These are phyloP conservation scores for Nakazawaea peltata DNA, from an alignment of 805 yeast species.

Conservation along the genomic window DNA sequence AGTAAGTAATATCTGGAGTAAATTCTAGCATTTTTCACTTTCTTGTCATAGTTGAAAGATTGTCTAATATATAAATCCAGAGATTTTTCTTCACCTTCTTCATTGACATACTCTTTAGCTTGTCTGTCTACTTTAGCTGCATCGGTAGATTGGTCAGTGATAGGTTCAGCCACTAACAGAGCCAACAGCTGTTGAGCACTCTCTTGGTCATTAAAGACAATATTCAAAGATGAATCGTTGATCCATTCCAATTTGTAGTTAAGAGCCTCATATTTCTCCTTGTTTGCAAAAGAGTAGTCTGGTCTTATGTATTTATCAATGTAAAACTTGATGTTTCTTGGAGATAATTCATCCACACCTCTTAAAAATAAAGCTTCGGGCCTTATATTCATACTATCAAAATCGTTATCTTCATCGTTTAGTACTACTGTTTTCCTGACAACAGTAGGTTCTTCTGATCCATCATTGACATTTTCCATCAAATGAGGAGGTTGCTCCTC, in stretches of 20 bases:
- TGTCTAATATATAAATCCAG: conserved; percentile 36
- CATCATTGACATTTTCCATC: no score
- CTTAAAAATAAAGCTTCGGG: conserved; percentile 40
- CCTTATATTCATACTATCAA: conserved; percentile 23
- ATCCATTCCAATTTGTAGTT: conserved; percentile 53
- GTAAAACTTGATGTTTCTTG: conserved; percentile 49
- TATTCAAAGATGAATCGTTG: conserved; percentile 49
- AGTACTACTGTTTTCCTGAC: conserved; percentile 1
- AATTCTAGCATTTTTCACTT: conserved; percentile 46
- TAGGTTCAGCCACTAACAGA: conserved; percentile 2
- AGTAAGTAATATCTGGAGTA: conserved; percentile 57
- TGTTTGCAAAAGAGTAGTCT: conserved; percentile 18
- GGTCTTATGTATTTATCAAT: conserved; percentile 38
- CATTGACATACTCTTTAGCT: conserved; percentile 28
- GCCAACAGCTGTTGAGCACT: conserved; percentile 15
- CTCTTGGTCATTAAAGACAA: conserved; percentile 36
- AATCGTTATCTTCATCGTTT: conserved; percentile 11
- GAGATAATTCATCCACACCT: conserved; percentile 61
- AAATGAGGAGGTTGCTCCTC: conserved; percentile 18
- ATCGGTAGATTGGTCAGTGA: conserved; percentile 14
- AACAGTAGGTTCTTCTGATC: conserved; percentile 9
- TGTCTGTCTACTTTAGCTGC: conserved; percentile 23
- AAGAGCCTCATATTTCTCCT: conserved; percentile 19
- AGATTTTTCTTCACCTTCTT: conserved; percentile 22
- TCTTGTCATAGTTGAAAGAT: conserved; percentile 46